phyloP scores from a whole-genome alignment of 2,329 filamentous ascomycete species.

The Trichothecium sympodiale region DNA sequence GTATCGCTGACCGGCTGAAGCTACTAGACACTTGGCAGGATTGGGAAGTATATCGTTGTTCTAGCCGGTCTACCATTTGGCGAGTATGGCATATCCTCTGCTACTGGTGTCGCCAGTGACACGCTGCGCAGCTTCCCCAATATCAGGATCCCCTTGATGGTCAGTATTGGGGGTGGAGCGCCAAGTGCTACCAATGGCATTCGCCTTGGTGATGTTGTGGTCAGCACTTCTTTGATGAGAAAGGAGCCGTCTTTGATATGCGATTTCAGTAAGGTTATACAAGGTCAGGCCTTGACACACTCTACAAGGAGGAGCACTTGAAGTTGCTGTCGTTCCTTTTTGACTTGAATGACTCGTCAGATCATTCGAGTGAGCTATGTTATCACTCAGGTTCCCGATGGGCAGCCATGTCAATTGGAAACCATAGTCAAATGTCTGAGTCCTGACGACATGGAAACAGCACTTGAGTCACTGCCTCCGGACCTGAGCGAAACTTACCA shows the following conservation, averaged over 20 bases:
- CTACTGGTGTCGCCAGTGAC: constrained; percentile 13
- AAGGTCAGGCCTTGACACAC: constrained; percentile 4
- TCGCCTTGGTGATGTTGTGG: constrained; percentile 12
- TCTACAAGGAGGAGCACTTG: too few species aligned
- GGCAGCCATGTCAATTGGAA: too few species aligned
- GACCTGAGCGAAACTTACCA: too few species aligned
- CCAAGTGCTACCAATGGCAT: constrained; percentile 19
- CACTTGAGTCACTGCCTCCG: too few species aligned
- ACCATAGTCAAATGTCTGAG: too few species aligned
- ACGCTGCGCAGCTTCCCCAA: constrained; percentile 17
- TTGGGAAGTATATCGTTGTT: constrained; percentile 22
- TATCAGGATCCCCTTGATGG: constrained; percentile 17
- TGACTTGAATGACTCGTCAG: too few species aligned
- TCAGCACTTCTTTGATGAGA: constrained; percentile 4
- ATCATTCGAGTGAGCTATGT: too few species aligned
- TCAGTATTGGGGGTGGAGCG: constrained; percentile 21
- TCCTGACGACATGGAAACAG: too few species aligned
- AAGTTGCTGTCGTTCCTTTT: too few species aligned
- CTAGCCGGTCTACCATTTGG: constrained; percentile 16
- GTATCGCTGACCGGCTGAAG: constrained; percentile 11
- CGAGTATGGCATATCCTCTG: constrained; percentile 13
- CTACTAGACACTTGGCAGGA: constrained; percentile 18
- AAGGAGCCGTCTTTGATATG: constrained; percentile 5
- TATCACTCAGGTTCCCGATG: too few species aligned
- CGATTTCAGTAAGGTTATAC: constrained; percentile 7